These are phyloP conservation scores for Aphanocladium album DNA, from an alignment of 2,329 filamentous ascomycete genomes.

Conservation along the genomic window DNA sequence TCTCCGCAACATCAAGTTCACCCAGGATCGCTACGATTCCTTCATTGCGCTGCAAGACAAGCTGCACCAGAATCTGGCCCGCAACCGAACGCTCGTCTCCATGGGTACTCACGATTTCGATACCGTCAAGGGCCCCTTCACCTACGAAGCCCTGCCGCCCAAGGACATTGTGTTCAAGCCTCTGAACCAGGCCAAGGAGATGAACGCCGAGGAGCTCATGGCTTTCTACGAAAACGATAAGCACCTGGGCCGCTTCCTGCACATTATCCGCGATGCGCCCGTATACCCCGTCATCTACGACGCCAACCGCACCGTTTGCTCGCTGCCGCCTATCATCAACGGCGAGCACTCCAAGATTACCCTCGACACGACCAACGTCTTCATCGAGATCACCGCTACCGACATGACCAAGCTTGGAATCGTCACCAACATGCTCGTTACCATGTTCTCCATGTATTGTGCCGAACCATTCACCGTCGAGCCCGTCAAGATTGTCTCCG, in stretches of 20 bases:
- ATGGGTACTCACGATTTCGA: conserved; percentile 97
- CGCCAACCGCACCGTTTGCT: conserved; percentile 79
- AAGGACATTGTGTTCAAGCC: conserved; percentile 87
- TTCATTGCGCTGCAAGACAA: conserved; percentile 99
- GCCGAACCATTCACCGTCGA: conserved; percentile 87
- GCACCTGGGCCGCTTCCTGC: conserved; percentile 82
- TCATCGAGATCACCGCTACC: conserved; percentile 95
- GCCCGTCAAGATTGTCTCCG: conserved; percentile 84
- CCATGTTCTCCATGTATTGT: conserved; percentile 96
- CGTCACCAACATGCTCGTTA: conserved; percentile 88
- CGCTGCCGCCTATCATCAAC: conserved; percentile 96
- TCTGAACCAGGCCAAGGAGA: conserved; percentile 83
- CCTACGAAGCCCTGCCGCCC: conserved; percentile 89
- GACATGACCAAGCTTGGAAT: conserved; percentile 96
- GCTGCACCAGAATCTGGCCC: conserved; percentile 90
- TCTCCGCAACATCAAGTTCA: conserved; percentile 86
- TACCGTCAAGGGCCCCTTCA: conserved; percentile 89
- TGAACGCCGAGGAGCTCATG: conserved; percentile 89
- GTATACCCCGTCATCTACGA: conserved; percentile 97
- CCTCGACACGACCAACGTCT: conserved; percentile 82
- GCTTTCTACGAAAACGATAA: conserved; percentile 91
- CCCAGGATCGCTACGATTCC: conserved; percentile 84
- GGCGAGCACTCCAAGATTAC: conserved; percentile 95
- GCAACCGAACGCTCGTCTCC: conserved; percentile 88
- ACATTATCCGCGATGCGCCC: conserved; percentile 89